These are phyloP conservation scores for Bipolaris gigantea DNA, from an alignment of 2,329 filamentous ascomycete genomes.

Conservation along the genomic window DNA sequence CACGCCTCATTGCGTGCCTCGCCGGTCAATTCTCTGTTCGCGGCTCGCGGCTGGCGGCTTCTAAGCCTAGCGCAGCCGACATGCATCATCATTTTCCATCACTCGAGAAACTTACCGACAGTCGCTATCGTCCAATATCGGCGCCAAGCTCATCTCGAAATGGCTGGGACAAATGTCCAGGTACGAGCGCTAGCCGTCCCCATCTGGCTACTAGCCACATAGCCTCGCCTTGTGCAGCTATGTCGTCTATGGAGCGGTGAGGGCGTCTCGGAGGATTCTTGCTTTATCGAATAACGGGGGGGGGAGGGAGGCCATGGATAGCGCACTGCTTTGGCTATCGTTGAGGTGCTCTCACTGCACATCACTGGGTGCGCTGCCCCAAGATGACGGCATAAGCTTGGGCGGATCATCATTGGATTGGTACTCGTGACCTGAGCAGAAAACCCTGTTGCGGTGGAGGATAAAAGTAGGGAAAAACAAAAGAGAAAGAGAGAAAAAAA, in stretches of 20 bases:
- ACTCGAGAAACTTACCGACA: constrained; percentile 18
- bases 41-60: constrained; percentile 29
- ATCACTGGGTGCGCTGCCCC: constrained; percentile 11
- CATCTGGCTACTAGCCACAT: constrained; percentile 9
- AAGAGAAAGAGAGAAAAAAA: background rate
- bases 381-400: background rate
- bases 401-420: background rate
- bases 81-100: constrained; percentile 16
- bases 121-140: constrained; percentile 22
- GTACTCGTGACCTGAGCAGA: background rate
- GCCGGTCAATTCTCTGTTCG: constrained; percentile 19
- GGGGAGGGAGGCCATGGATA: constrained; percentile 3
- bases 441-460: background rate
- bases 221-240: constrained; percentile 13
- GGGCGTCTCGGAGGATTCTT: constrained; percentile 15
- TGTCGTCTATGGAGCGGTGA: constrained; percentile 19
- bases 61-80: constrained; percentile 26
- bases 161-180: constrained; percentile 15
- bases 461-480: background rate
- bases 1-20: constrained; percentile 8
- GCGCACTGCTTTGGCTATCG: constrained; percentile 13
- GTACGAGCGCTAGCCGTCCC: constrained; percentile 8
- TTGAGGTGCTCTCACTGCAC: constrained; percentile 9
- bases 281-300: constrained; percentile 13
- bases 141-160: constrained; percentile 20